phyloP scores from a whole-genome alignment of 345 rosid genomes.

The Bruguiera gymnorhiza region DNA sequence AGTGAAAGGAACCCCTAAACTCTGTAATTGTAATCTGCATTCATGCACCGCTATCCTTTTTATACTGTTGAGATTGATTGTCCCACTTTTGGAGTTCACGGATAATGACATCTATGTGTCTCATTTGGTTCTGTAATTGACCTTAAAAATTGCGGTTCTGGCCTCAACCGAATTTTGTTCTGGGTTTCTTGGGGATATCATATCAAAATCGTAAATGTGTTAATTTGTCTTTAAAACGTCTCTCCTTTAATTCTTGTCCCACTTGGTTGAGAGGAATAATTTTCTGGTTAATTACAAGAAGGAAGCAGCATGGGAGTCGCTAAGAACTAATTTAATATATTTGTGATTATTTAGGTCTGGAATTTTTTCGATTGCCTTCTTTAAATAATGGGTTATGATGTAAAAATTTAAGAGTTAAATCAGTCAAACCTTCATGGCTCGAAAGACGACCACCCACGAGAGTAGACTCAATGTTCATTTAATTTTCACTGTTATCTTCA shows the following conservation, averaged over 20 bases:
- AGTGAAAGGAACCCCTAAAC: constrained; percentile 9
- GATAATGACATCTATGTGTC: constrained; percentile 44
- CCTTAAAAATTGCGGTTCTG: background rate
- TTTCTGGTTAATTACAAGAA: background rate
- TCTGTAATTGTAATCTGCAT: constrained; percentile 22
- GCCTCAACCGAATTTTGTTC: constrained; percentile 13
- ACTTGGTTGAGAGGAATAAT: background rate
- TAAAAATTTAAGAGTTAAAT: constrained; percentile 11
- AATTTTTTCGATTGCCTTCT: no score
- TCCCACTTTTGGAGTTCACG: constrained; percentile 47
- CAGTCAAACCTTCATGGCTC: background rate
- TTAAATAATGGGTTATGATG: no score
- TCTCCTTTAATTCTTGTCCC: no score
- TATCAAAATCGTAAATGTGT: background rate
- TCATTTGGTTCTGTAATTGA: constrained; percentile 3
- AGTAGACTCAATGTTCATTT: no score
- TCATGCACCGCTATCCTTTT: constrained; percentile 36
- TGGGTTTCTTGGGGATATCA: background rate
- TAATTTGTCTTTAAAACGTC: no score
- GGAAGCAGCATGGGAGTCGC: background rate
- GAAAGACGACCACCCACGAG: no score
- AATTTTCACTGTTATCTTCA: no score
- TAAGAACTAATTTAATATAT: background rate
- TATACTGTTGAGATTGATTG: constrained; percentile 43
- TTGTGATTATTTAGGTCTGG: no score